Base-by-base conservation (phyloP, 805 yeast species). In the Brettanomyces naardenensis region DNA sequence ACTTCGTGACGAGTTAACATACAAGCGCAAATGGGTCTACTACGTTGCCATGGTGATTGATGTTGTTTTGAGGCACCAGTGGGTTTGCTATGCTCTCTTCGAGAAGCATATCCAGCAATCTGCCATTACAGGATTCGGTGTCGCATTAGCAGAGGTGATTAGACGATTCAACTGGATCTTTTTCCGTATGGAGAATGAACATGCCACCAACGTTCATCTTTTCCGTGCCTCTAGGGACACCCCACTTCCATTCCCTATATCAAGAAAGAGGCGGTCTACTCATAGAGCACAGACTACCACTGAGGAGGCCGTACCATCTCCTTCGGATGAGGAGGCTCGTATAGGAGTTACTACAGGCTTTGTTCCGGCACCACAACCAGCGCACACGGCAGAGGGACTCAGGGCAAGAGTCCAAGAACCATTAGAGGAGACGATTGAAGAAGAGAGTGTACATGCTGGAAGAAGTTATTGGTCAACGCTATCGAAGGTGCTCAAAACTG, bases 141-240 rank as follows among this genome's bases (percentile, higher is more conserved):
- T 92, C 35, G 95, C 95, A 0, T 46, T 84, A 21, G 86, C 92
- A 0, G 98, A 92, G 58, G 60, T 87, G 3, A 25, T 83, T 3
- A 71, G 98, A 54, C 69, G 98, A 53, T 82, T 86, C 48, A 64
- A 90, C 11, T 92, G 98, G 98, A 69, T 87, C 6, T 73, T 84
- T 35, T 81, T 92, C 65, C 78, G 98, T 63, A 82, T 92, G 72
- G 98, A 92, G 50, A 92, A 92, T 59, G 97, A 92, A 59, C 98
- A 92, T 58, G 80, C 89, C 33, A 79, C 97, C 1, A 90, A 90
- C 54, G 95, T 88, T 9, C 78, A 77, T 39, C 62, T 87, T 31
- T 84, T 80, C 59, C 71, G 95, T 45, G 97, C 97, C 0, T 80
- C 94, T 7, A 75, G 94, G 41, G 96, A 90, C 43, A 65, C 86